Evolutionary conservation across 768 basidiomycete genomes (phyloP), one percentile per base, ranked within the genome.

Genomic region (Kwoniella mangroviensis): DNA sequence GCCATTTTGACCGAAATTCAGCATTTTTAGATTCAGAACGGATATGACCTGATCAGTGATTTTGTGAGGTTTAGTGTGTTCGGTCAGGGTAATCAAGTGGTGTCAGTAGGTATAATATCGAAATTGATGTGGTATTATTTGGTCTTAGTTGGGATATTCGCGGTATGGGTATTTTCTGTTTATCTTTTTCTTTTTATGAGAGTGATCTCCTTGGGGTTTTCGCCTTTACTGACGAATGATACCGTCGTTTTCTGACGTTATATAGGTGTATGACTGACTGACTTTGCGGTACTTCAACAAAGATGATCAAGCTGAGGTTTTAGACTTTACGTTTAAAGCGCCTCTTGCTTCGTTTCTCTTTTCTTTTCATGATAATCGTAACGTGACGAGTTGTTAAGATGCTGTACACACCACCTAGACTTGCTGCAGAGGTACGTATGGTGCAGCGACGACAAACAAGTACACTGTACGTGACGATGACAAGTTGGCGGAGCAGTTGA

Each of bases 1-100:
- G 13, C 52, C 28, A 28, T 49, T 41, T 17, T 43, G 45, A 51
- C 70, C 41, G 54, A 51, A 59, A 70, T 59, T 51, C 57, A 63
- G 40, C 73, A 70, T 55, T 34, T 69, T 52, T 66, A 49, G 42
- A 61, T 24, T 21, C n/a, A 24, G n/a, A n/a, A n/a, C 12, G 17
- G 7, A 9, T 17, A 34, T 57, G 6, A 28, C 24, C 5, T 11
- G 56, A 54, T 54, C 24, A n/a, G n/a, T 19, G 22, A 22, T 7
- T 19, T 22, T 24, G 4, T 49, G 1, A 49, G 19, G 45, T 15
- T 49, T 19, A 49, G 19, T 13, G 45, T 49, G 19, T 49, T 49
- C 45, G 5, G 13, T 49, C 12, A 49, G 45, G 13, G 12, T 49
- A 12, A 49, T 49, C 45, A 15, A 7, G 6, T 34, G 34, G 34